Evolutionary conservation across 768 basidiomycete species (phyloP), one percentile per base, ranked within the genome.

Genomic region (Termitomyces sp.): DNA sequence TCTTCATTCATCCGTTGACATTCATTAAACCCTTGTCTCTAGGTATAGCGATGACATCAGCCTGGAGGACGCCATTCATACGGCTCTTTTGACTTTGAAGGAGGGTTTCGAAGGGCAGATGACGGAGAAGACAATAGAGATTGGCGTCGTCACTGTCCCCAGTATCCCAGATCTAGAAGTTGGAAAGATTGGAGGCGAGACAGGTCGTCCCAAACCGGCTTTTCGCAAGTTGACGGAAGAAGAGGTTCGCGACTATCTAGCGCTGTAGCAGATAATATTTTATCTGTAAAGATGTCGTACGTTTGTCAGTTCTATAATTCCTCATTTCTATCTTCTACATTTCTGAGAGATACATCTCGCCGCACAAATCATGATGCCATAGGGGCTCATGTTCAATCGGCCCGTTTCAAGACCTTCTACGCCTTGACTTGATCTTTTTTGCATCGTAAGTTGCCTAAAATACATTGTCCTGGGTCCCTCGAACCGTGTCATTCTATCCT

Each of bases 81-180:
- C 97, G 12, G 97, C 97, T 34, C 83, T 99, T 28, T 75, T 99
- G 62, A 99, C 97, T 35, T 78, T 98, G 62, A 98, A 99, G 75
- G 97, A 98, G 74, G 95, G 97, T 3, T 99, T 98, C 66, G 97
- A 99, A 73, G 97, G 97, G n/a, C 92, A 98, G 69, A 98, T 99
- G 96, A 98, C 96, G 28, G 97, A 98, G 75, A 95, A 97, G 78
- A 99, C 97, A 45, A 97, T 99, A 67, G 97, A 99, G 76, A 93
- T 99, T 51, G 97, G 97, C 34, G 86, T 99, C 40, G 84, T 98
- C 61, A 96, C 94, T 49, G 89, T 95, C 16, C 92, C 94, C 8
- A 89, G 88, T 12, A 67, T 80, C 56, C 75, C 78, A 59, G 85
- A 87, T 56, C 76, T 86, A 37, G 86, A 88, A 65, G 83, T 81